Evolutionary conservation across 1,139 yeast genomes (phyloP), one percentile per base, ranked within the genome.

Genomic region (Candida mesenterica): DNA sequence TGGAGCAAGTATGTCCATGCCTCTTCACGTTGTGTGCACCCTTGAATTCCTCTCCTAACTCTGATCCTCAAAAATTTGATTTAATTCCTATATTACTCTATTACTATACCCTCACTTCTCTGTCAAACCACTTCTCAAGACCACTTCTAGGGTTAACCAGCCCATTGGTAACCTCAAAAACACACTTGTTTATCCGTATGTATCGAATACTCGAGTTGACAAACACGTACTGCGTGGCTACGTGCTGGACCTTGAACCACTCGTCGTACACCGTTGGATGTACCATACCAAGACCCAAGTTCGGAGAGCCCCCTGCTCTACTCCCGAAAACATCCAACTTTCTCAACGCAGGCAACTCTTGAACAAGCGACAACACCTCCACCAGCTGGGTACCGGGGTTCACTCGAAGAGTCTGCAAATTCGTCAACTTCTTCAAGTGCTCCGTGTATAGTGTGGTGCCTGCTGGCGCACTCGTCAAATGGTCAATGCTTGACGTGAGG

Each of bases 161-260:
- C 29, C 36, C 38, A 9, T 28, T 28, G n/a, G 29, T 44, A 5
- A 44, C 44, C 40, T 64, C 68, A 50, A 68, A 68, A 9, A 67
- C 48, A 41, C 63, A 61, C 33, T 53, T 44, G 45, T 66, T 63
- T 28, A 78, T 66, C 41, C 76, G 63, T 16, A 78, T 61, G 45
- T 75, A 77, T 31, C 52, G 40, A 24, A 78, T 46, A 1, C 44
- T 33, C 1, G 36, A 33, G 39, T 64, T 65, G 7, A 53, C 41
- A 13, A 56, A 44, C 29, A 53, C 45, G 36, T 68, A 66, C 4
- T 64, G 57, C 26, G 62, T 41, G 1, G 77, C 79, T 7, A 76
- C 71, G 46, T 75, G 79, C 44, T 75, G 79, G 1, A 77, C 77
- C 39, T 75, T 65, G 42, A 65, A 63, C 82, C 83, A 78, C 38